Evolutionary conservation across 768 basidiomycete species (phyloP).

Genomic region (Leucocoprinus birnbaumii): DNA sequence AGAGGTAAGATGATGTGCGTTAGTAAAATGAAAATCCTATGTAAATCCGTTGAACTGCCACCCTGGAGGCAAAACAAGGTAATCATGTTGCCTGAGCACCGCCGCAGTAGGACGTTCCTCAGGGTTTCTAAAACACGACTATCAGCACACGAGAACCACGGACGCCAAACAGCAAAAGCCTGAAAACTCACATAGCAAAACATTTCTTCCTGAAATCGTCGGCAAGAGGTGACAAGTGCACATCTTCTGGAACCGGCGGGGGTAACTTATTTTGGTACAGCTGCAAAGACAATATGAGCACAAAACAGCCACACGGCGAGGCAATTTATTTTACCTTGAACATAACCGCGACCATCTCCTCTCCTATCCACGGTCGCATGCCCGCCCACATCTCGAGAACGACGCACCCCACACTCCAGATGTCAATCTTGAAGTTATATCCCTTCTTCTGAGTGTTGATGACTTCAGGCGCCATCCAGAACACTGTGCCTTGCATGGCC

Average conservation of each 20-base stretch:
- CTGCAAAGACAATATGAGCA: conserved; percentile 34
- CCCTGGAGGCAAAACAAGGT: conserved; percentile 65
- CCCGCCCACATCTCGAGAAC: conserved; percentile 99
- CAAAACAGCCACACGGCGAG: neutral
- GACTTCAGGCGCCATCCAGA: conserved; percentile 99
- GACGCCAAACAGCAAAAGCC: neutral
- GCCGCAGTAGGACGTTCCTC: conserved; percentile 77
- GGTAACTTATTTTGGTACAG: conserved; percentile 81
- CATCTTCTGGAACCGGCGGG: conserved; percentile 87
- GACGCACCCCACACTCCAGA: conserved; percentile 99
- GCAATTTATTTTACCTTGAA: conserved; percentile 64
- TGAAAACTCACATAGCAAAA: conserved; percentile 73
- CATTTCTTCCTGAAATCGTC: conserved; percentile 87
- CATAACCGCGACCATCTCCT: conserved; percentile 90
- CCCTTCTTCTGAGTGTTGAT: conserved; percentile 84
- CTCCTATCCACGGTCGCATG: conserved; percentile 89
- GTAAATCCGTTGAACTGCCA: conserved; percentile 76
- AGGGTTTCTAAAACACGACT: conserved; percentile 56
- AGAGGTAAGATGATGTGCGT: conserved; percentile 17
- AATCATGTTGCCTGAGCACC: conserved; percentile 78
- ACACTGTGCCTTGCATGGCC: conserved; percentile 96
- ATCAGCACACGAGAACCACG: conserved; percentile 5
- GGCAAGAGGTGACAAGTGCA: conserved; percentile 70
- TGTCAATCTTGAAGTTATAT: conserved; percentile 96
- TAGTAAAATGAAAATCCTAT: conserved; percentile 32